Conservation (phyloP, 176 grass and related monocot genomes). For the Triticum monococcum region DNA sequence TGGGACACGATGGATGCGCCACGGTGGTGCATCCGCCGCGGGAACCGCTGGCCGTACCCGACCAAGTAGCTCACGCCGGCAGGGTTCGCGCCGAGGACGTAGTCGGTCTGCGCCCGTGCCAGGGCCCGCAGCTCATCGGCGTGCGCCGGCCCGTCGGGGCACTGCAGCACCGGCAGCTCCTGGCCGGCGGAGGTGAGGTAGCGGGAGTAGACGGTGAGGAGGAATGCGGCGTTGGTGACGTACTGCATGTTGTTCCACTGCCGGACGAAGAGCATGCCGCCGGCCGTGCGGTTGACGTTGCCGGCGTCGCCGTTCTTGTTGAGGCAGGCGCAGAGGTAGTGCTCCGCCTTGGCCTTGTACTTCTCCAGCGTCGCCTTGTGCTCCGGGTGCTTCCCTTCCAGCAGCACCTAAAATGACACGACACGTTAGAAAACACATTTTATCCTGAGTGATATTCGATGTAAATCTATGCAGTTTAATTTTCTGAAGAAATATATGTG, state of each 20-base stretch:
- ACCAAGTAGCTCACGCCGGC: constrained; percentile 40
- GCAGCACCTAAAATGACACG: constrained; percentile 15
- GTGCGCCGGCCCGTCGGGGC: neutral
- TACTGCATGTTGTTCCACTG: constrained; percentile 63
- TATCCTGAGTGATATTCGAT: too few species aligned
- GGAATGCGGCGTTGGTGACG: constrained; percentile 49
- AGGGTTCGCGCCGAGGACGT: constrained; percentile 37
- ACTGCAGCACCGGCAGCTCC: neutral
- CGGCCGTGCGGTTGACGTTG: constrained; percentile 44
- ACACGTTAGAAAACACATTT: neutral
- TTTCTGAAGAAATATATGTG: too few species aligned
- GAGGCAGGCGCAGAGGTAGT: constrained; percentile 47
- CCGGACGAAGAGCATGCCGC: constrained; percentile 51
- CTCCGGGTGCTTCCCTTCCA: constrained; percentile 36
- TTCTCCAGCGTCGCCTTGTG: constrained; percentile 23
- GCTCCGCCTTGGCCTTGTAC: constrained; percentile 51
- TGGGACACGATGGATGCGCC: constrained; percentile 43
- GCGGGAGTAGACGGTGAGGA: constrained; percentile 40
- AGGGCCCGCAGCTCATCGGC: neutral
- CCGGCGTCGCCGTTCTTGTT: constrained; percentile 34
- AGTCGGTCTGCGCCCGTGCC: constrained; percentile 27
- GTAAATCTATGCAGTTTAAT: too few species aligned
- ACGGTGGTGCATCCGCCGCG: constrained; percentile 47
- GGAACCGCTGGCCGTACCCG: constrained; percentile 23
- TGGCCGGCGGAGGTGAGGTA: neutral